A percentile compares a stretch with the other conserved stretches of the same genome.
Conservation (phyloP, 495 filamentous ascomycete species). For the Lasiosphaeria miniovina region DNA sequence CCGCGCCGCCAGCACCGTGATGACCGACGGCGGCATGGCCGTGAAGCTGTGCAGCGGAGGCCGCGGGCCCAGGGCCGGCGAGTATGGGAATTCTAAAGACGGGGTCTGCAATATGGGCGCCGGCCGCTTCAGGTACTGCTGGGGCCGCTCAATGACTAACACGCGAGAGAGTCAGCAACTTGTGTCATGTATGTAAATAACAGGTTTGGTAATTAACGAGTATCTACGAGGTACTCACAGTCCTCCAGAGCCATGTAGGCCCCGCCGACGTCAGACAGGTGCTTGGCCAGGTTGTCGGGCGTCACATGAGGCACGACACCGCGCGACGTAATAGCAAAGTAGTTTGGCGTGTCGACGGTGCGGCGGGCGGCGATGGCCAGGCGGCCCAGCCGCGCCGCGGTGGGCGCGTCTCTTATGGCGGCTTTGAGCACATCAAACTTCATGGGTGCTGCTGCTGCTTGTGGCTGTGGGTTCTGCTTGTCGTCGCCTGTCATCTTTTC, state of each 20-base stretch:
- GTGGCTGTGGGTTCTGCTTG: not conserved
- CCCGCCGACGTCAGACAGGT: constrained; percentile 57
- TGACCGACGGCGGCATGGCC: constrained; percentile 44
- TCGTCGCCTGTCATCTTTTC: not conserved
- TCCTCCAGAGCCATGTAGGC: constrained; percentile 88
- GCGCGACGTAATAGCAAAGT: constrained; percentile 72
- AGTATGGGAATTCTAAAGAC: constrained; percentile 3
- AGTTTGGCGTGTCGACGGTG: constrained; percentile 74
- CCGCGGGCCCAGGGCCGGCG: constrained; percentile 23
- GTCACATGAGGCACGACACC: constrained; percentile 83
- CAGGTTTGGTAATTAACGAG: constrained; percentile 13
- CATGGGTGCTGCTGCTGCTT: constrained; percentile 20
- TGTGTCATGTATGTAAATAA: constrained; percentile 27
- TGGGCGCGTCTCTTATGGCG: constrained; percentile 27
- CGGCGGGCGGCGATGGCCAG: constrained; percentile 58
- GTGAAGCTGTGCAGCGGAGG: constrained; percentile 72
- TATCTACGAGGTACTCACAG: constrained; percentile 63
- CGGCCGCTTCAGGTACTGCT: constrained; percentile 36
- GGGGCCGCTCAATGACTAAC: constrained; percentile 74
- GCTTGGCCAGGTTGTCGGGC: constrained; percentile 71
- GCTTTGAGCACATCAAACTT: constrained; percentile 42
- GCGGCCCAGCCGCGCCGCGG: constrained; percentile 56
- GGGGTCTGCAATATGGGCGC: constrained; percentile 43
- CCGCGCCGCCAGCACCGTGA: constrained; percentile 77
- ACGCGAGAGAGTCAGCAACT: too few relatives aligned